phyloP scores from a whole-genome alignment of 75 land plant species.

The Picea glauca region DNA sequence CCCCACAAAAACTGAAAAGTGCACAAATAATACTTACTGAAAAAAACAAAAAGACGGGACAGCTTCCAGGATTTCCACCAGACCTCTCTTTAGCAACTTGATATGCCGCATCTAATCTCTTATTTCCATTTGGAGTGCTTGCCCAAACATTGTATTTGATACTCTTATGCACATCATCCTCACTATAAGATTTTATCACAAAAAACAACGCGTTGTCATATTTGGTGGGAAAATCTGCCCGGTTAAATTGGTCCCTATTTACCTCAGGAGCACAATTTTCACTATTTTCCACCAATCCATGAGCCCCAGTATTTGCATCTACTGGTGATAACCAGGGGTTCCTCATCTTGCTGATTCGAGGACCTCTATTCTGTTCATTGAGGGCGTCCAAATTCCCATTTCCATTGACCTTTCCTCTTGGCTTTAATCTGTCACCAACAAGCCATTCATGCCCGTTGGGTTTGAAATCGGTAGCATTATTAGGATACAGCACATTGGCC shows the following conservation, averaged over 20 bases:
- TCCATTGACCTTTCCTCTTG: constrained; percentile 38
- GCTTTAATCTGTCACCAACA: constrained; percentile 39
- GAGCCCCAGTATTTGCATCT: constrained; percentile 18
- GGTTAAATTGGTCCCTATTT: constrained; percentile 43
- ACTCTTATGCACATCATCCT: constrained; percentile 71
- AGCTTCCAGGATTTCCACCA: constrained; percentile 32
- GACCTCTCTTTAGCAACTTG: constrained; percentile 36
- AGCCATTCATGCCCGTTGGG: constrained; percentile 40
- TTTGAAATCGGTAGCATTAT: constrained; percentile 13
- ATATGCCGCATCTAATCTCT: constrained; percentile 54
- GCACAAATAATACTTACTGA: constrained; percentile 26
- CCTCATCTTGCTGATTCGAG: constrained; percentile 46
- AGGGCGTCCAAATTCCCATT: constrained; percentile 37
- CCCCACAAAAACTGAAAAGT: not conserved
- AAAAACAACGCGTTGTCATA: constrained; percentile 56
- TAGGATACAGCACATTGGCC: constrained; percentile 22
- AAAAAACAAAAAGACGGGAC: constrained; percentile 62
- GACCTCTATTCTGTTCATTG: constrained; percentile 73
- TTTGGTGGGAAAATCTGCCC: constrained; percentile 41
- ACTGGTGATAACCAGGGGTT: constrained; percentile 23
- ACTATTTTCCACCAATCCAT: constrained; percentile 4
- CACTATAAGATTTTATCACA: constrained; percentile 70
- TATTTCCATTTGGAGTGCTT: constrained; percentile 71
- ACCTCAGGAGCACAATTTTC: not conserved
- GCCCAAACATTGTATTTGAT: constrained; percentile 74